Evolutionary conservation across 768 basidiomycete genomes (phyloP).

Genomic region (Serendipita vermifera): DNA sequence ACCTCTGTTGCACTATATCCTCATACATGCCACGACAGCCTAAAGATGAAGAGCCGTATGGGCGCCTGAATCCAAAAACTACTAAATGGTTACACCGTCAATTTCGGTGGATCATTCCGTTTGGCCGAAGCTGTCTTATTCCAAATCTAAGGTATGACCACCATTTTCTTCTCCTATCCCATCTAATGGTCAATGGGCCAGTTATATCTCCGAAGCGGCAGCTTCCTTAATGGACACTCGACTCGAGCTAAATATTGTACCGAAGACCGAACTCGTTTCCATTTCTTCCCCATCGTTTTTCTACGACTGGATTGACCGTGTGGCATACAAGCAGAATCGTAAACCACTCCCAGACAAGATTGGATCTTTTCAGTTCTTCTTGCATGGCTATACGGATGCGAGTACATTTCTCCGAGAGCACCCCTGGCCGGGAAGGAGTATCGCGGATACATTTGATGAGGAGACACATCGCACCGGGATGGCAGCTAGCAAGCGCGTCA

Average conservation of each 20-base stretch:
- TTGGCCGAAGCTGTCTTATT: conserved; percentile 78
- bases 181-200: conserved; percentile 19
- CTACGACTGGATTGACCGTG: conserved; percentile 84
- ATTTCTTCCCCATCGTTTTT: conserved; percentile 79
- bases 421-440: conserved; percentile 77
- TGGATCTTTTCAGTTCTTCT: conserved; percentile 80
- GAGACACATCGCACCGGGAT: conserved; percentile 61
- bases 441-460: conserved; percentile 78
- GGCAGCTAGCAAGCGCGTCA: conserved; percentile 47
- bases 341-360: conserved; percentile 78
- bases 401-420: conserved; percentile 76
- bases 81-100: conserved; percentile 85
- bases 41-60: conserved; percentile 72
- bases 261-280: conserved; percentile 70
- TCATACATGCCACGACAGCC: too few species aligned
- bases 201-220: conserved; percentile 82
- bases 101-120: conserved; percentile 80
- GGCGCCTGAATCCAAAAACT: conserved; percentile 80
- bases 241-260: conserved; percentile 67
- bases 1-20: too few species aligned
- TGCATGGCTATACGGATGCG: conserved; percentile 77
- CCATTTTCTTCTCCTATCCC: conserved; percentile 9
- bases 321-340: conserved; percentile 67
- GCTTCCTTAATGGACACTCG: conserved; percentile 71
- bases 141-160: conserved; percentile 71